These are phyloP conservation scores for Xylaria arbuscula DNA, from an alignment of 2,329 filamentous ascomycete species.

Conservation along the genomic window DNA sequence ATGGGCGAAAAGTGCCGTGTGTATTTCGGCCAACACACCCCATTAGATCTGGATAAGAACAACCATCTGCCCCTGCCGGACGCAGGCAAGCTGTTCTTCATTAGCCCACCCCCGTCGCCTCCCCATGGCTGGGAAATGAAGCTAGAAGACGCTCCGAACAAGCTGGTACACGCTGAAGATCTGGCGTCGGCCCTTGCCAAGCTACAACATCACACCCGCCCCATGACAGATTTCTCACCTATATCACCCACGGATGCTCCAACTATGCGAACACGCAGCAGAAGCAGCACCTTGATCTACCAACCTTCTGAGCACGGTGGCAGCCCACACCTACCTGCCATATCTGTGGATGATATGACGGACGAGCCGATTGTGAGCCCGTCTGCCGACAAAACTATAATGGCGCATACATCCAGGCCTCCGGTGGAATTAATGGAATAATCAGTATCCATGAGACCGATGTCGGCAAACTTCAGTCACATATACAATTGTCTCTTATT, in stretches of 20 bases:
- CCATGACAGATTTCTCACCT: conserved; percentile 46
- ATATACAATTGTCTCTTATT: conserved; percentile 32
- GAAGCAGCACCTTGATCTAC: conserved; percentile 75
- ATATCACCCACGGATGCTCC: conserved; percentile 55
- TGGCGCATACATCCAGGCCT: conserved; percentile 70
- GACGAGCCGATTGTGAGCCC: conserved; percentile 60
- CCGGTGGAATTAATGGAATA: conserved; percentile 72
- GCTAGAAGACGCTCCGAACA: conserved; percentile 76
- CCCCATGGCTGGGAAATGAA: conserved; percentile 76
- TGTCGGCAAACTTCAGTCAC: conserved; percentile 1
- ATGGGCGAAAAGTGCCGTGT: conserved; percentile 76
- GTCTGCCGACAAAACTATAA: conserved; percentile 58
- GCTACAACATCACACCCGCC: conserved; percentile 60
- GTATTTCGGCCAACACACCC: conserved; percentile 74
- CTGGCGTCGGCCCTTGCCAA: conserved; percentile 73
- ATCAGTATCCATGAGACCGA: background rate
- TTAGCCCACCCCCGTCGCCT: conserved; percentile 74
- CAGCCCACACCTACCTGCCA: conserved; percentile 69
- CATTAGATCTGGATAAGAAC: conserved; percentile 61
- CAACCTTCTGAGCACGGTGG: conserved; percentile 67
- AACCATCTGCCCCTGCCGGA: conserved; percentile 74
- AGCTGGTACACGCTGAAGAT: conserved; percentile 75
- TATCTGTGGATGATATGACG: conserved; percentile 75
- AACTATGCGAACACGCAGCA: conserved; percentile 59
- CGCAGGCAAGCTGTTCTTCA: conserved; percentile 78